Percentiles rank a stretch among this genome's conserved stretches.
Evolutionary conservation across 768 basidiomycete genomes (phyloP).

Genomic region (Macrolepiota albuminosa): DNA sequence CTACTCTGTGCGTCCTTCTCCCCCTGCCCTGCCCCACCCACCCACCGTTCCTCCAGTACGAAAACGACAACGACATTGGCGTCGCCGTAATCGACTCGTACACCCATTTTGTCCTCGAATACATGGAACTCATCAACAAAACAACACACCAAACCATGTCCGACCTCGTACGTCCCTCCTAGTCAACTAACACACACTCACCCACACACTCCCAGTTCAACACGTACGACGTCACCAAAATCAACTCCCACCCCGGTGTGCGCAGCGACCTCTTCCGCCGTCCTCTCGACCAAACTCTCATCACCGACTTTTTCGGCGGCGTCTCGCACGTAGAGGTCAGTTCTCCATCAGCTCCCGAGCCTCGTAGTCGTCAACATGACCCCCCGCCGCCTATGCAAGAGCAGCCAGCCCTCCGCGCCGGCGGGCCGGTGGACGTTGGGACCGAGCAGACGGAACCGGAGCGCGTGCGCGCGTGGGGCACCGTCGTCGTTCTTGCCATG

Average conservation of each 20-base stretch:
- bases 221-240: conserved; percentile 66
- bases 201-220: conserved; percentile 53
- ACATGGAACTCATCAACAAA: conserved; percentile 90
- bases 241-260: conserved; percentile 87
- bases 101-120: conserved; percentile 88
- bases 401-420: background rate
- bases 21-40: background rate
- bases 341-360: background rate
- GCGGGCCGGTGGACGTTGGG: background rate
- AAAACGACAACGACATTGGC: conserved; percentile 91
- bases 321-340: conserved; percentile 79
- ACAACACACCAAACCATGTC: conserved; percentile 76
- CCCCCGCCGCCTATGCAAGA: no score
- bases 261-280: conserved; percentile 77
- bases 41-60: conserved; percentile 50
- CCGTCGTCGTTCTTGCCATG: conserved; percentile 21
- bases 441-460: background rate
- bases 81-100: conserved; percentile 94
- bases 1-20: conserved; percentile 67
- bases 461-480: background rate
- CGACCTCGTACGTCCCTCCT: conserved; percentile 64
- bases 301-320: conserved; percentile 89
- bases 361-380: background rate
- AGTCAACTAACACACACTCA: background rate
- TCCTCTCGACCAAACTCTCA: conserved; percentile 51